Conservation (phyloP, 2,329 filamentous ascomycete species). For the Raffaelea arxii region DNA sequence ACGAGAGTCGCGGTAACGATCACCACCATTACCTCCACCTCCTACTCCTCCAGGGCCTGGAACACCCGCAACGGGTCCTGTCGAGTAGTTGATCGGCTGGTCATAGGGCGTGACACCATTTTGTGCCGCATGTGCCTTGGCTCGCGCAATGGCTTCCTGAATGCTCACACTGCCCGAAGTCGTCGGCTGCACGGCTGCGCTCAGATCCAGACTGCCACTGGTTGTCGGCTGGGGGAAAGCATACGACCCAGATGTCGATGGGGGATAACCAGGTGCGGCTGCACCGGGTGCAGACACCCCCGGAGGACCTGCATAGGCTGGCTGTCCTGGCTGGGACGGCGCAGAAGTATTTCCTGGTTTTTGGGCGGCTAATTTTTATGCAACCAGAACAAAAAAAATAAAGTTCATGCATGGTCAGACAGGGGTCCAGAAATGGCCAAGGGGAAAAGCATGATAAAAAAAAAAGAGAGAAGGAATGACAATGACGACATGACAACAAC, state of each 20-base stretch:
- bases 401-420: constrained; percentile 10
- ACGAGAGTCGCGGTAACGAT: constrained; percentile 55
- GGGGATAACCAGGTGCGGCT: constrained; percentile 5
- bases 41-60: neutral
- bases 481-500: neutral
- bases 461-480: neutral
- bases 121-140: constrained; percentile 70
- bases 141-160: constrained; percentile 75
- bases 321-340: constrained; percentile 8
- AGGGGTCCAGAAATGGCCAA: neutral
- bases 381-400: neutral
- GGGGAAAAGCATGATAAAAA: neutral
- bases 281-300: constrained; percentile 9
- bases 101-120: constrained; percentile 61
- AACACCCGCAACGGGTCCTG: constrained; percentile 18
- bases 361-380: constrained; percentile 14
- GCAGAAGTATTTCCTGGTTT: constrained; percentile 7
- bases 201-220: constrained; percentile 71
- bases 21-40: constrained; percentile 33
- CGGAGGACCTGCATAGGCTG: constrained; percentile 10
- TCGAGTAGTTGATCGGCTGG: constrained; percentile 38
- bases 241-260: constrained; percentile 10
- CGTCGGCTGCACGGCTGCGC: constrained; percentile 61
- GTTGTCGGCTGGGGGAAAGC: constrained; percentile 53
- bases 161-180: constrained; percentile 77